These are phyloP conservation scores for Cystobasidium tubakii DNA, from an alignment of 768 basidiomycete genomes.

Conservation along the genomic window DNA sequence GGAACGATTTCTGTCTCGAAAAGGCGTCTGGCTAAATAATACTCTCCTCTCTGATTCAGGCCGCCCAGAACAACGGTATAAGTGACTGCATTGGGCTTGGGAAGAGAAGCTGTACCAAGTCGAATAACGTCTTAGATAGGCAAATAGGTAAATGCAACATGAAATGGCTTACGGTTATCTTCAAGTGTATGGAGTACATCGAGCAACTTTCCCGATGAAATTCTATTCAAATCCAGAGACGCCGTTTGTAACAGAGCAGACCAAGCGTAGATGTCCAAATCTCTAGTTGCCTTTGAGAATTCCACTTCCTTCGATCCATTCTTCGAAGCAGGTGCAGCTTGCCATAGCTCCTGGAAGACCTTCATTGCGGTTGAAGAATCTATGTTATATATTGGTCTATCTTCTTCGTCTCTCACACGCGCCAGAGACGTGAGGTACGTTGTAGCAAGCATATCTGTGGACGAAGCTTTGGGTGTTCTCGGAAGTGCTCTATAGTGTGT, in stretches of 20 bases:
- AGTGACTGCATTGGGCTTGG: conserved; percentile 14
- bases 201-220: not conserved
- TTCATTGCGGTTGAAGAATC: conserved; percentile 5
- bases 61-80: conserved; percentile 28
- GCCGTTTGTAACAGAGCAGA: conserved; percentile 12
- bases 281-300: not conserved
- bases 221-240: not conserved
- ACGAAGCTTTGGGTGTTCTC: not conserved
- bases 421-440: not conserved
- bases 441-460: not conserved
- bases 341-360: conserved; percentile 12
- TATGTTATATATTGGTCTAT: not conserved
- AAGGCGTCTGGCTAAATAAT: not conserved
- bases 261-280: conserved; percentile 25
- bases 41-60: not conserved
- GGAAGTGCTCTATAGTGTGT: not conserved
- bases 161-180: conserved; percentile 2
- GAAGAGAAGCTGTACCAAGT: not conserved
- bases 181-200: not conserved
- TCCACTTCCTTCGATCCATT: not conserved
- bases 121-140: not conserved
- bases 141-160: not conserved
- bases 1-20: conserved; percentile 15
- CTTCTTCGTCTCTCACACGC: not conserved
- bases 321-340: not conserved